Conservation (phyloP, 2,329 filamentous ascomycete genomes). For the Arthrobotrys entomopaga region DNA sequence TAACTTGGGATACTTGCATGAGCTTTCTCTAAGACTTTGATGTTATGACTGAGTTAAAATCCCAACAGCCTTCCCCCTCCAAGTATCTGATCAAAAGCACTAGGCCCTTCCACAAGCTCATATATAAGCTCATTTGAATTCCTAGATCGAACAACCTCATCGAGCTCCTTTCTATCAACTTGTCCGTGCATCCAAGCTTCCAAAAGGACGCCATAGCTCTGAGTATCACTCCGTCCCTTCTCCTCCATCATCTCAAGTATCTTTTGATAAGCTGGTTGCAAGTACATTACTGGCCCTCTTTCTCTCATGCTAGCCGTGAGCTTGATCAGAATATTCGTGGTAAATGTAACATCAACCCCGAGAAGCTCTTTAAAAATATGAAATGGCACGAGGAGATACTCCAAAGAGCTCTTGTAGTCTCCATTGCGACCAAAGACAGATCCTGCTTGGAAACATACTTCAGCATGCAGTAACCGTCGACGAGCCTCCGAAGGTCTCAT, state of each 20-base stretch:
- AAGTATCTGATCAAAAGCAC: not conserved
- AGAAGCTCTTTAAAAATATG: constrained; percentile 10
- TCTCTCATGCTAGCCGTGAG: constrained; percentile 13
- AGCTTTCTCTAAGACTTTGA: too few relatives aligned
- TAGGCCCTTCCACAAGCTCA: not conserved
- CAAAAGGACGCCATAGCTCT: not conserved
- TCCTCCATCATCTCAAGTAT: constrained; percentile 15
- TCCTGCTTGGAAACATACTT: constrained; percentile 2
- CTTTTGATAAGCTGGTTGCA: constrained; percentile 7
- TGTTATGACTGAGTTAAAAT: not conserved
- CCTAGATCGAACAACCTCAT: not conserved
- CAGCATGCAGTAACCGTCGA: not conserved
- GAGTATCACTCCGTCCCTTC: constrained; percentile 3
- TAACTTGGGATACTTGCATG: too few relatives aligned
- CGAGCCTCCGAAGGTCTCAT: constrained; percentile 13
- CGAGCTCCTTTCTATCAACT: constrained; percentile 1
- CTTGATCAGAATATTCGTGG: not conserved
- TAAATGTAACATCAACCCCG: constrained; percentile 7
- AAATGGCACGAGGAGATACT: constrained; percentile 4
- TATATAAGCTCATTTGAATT: not conserved
- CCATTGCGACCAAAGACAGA: constrained; percentile 5
- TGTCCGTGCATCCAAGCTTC: constrained; percentile 11
- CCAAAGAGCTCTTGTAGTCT: constrained; percentile 9
- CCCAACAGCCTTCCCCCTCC: not conserved
- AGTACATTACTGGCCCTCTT: constrained; percentile 5